Conservation (phyloP, 805 yeast species). For the Lachancea dasiensis region DNA sequence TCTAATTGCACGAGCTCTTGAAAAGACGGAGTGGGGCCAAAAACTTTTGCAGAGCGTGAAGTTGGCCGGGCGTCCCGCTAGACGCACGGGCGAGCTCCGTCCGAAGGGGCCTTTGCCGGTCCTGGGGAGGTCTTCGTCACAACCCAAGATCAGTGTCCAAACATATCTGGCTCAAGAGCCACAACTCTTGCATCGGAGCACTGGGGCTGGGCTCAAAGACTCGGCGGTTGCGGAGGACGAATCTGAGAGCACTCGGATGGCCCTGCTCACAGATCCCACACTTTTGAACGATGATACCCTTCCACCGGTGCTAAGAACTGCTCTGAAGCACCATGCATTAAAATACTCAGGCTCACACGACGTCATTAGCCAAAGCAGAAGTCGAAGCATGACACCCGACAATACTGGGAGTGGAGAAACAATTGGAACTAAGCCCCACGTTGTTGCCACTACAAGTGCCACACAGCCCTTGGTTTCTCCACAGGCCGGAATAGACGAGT, state of each 20-base stretch:
- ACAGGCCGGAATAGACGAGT: slow-evolving; percentile 45
- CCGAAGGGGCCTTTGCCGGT: slow-evolving; percentile 5
- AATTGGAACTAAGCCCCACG: slow-evolving; percentile 12
- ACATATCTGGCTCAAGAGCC: slow-evolving; percentile 43
- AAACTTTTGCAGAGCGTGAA: slow-evolving; percentile 16
- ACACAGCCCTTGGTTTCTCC: slow-evolving; percentile 29
- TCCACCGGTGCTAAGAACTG: slow-evolving; percentile 40
- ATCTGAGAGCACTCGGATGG: not conserved
- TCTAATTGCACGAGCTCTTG: slow-evolving; percentile 56
- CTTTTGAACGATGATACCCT: slow-evolving; percentile 23
- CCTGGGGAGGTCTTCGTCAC: not conserved
- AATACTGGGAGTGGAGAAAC: slow-evolving; percentile 4
- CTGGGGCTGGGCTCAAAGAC: slow-evolving; percentile 1
- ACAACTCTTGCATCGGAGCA: slow-evolving; percentile 27
- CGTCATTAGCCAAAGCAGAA: slow-evolving; percentile 10
- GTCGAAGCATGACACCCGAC: slow-evolving; percentile 11
- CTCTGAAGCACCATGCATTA: slow-evolving; percentile 34
- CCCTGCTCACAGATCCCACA: not conserved
- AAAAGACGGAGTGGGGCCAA: slow-evolving; percentile 27
- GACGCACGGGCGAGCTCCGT: slow-evolving; percentile 5
- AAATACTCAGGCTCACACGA: slow-evolving; percentile 13
- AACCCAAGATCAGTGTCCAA: slow-evolving; percentile 32
- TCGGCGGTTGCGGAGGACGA: slow-evolving; percentile 2
- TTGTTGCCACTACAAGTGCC: slow-evolving; percentile 27
- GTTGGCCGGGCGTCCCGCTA: slow-evolving; percentile 7